phyloP scores from a whole-genome alignment of 257 asterid species.

The Fraxinus excelsior region DNA sequence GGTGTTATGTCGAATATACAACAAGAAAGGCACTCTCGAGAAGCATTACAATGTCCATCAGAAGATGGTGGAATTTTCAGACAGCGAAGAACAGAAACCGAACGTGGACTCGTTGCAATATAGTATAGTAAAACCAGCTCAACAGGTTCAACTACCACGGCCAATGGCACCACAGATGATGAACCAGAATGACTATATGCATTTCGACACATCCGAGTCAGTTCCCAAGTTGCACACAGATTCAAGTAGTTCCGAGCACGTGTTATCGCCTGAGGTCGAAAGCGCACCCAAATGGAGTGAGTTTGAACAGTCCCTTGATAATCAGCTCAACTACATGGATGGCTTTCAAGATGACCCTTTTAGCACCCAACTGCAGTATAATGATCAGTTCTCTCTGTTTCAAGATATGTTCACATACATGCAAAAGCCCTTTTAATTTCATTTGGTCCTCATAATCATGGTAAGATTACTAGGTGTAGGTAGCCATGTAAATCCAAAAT shows the following conservation, averaged over 20 bases:
- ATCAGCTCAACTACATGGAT: slow-evolving; percentile 46
- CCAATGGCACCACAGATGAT: slow-evolving; percentile 2
- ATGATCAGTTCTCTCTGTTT: slow-evolving; percentile 43
- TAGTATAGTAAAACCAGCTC: slow-evolving; percentile 5
- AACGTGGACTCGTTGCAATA: slow-evolving; percentile 10
- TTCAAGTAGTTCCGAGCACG: slow-evolving; percentile 69
- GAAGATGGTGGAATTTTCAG: slow-evolving; percentile 46
- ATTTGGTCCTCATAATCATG: background rate
- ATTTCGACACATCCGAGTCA: slow-evolving; percentile 55
- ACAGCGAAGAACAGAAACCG: slow-evolving; percentile 52
- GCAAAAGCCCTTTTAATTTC: slow-evolving; percentile 48
- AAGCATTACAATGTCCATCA: slow-evolving; percentile 47
- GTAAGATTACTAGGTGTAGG: slow-evolving; percentile 5
- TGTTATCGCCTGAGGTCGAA: slow-evolving; percentile 58
- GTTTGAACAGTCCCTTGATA: slow-evolving; percentile 42
- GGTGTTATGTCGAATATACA: slow-evolving; percentile 65
- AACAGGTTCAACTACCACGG: slow-evolving; percentile 4
- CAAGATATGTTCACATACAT: slow-evolving; percentile 57
- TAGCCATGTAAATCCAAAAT: slow-evolving; percentile 1
- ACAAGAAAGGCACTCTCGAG: slow-evolving; percentile 59
- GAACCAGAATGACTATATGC: slow-evolving; percentile 25
- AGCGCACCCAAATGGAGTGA: slow-evolving; percentile 58
- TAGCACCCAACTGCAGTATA: slow-evolving; percentile 48
- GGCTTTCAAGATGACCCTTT: slow-evolving; percentile 57
- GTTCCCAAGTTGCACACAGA: slow-evolving; percentile 57